A percentile compares a stretch with the other conserved stretches of the same genome.
Evolutionary conservation across 2,329 filamentous ascomycete species (phyloP).

Genomic region (Apiospora pterosperma): DNA sequence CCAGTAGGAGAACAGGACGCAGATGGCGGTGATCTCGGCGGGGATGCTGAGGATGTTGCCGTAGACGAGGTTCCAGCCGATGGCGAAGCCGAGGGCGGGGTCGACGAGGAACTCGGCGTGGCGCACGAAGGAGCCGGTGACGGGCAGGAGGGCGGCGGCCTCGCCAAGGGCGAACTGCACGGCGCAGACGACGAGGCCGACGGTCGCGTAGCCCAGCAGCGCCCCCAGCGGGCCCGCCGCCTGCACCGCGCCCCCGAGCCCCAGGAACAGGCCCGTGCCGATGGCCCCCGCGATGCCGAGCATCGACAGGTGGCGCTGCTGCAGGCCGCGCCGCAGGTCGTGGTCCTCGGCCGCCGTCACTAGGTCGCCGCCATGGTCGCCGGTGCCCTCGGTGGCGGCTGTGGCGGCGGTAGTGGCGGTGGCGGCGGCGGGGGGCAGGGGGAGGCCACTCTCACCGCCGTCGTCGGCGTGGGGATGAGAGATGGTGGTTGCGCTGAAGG

Average conservation of each 20-base stretch:
- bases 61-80: slow-evolving; percentile 64
- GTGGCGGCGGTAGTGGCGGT: neutral
- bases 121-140: slow-evolving; percentile 75
- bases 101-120: slow-evolving; percentile 79
- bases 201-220: slow-evolving; percentile 66
- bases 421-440: neutral
- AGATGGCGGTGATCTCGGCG: slow-evolving; percentile 56
- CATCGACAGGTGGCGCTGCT: slow-evolving; percentile 58
- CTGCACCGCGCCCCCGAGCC: slow-evolving; percentile 54
- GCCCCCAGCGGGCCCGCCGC: slow-evolving; percentile 61
- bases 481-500: neutral
- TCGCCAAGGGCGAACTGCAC: slow-evolving; percentile 82
- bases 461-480: neutral
- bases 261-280: slow-evolving; percentile 71
- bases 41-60: slow-evolving; percentile 52
- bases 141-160: slow-evolving; percentile 79
- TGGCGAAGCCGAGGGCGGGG: slow-evolving; percentile 74
- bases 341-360: slow-evolving; percentile 46
- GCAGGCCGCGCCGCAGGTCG: slow-evolving; percentile 45
- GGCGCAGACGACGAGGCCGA: slow-evolving; percentile 71
- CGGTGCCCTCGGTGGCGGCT: neutral
- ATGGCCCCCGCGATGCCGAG: slow-evolving; percentile 70
- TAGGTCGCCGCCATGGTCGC: slow-evolving; percentile 38
- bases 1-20: slow-evolving; percentile 53
- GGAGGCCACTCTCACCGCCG: neutral